Evolutionary conservation across 495 filamentous ascomycete genomes (phyloP), one percentile per base, ranked within the genome.

Genomic region (Corynascus novoguineensis): DNA sequence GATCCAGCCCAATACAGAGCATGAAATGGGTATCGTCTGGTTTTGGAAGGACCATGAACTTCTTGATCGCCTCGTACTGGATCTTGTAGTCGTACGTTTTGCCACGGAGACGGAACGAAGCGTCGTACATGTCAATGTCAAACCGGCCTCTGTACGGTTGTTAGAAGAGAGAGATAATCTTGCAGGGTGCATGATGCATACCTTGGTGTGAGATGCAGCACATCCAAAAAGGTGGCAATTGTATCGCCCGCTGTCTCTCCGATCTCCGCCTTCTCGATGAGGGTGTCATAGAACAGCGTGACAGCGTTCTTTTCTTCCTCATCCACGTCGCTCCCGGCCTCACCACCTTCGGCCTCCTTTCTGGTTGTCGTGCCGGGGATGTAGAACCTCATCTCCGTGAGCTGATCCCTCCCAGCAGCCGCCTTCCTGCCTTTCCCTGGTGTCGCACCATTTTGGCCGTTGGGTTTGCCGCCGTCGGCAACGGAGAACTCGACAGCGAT

Each of bases 81-180:
- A 99, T 96, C 80, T 99, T 99, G 83, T 99, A 99, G 78, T 97
- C 95, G 79, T 99, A 99, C 29, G 95, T 99, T 74, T 97, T 97
- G 49, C 95, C 95, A 48, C 95, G 92, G 55, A 99, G 83, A 55
- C 95, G 87, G 82, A 99, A 97, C 5, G 95, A 97, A 1, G 84
- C 83, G 69, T 97, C 95, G 81, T 97, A 99, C 89, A 99, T 96
- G 70, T 97, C 95, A 78, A 97, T 95, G 71, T 97, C 95, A 80
- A 97, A 99, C 49, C 95, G 93, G 69, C 95, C 95, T 87, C 93
- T 95, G 69, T 41, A 21, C 55, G 57, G 19, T 17, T 37, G 64
- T 83, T 53, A 81, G 74, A 24, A 11, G 50, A 22, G 5, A 37
- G 12, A 21, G 4, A 40, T 14, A 21, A 5, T 4, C 7, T 15